These are phyloP conservation scores for Penicillium occitanis DNA, from an alignment of 2,329 filamentous ascomycete genomes.

Conservation along the genomic window DNA sequence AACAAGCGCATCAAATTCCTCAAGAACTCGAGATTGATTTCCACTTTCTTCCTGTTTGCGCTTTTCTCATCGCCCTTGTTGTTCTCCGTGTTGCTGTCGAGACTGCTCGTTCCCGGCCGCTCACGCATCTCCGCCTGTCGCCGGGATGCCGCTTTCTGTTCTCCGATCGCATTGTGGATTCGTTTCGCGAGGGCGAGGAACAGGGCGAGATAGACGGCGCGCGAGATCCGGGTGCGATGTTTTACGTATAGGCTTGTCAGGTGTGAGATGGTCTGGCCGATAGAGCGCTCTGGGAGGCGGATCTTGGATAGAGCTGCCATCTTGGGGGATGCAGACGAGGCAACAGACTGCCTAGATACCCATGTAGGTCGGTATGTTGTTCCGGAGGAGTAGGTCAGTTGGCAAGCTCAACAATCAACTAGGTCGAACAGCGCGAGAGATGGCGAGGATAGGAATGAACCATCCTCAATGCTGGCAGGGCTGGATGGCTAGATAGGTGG, in stretches of 20 bases:
- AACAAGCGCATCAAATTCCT: conserved; percentile 74
- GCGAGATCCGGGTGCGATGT: conserved; percentile 79
- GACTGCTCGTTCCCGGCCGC: conserved; percentile 49
- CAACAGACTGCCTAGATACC: neutral
- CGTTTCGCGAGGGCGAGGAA: conserved; percentile 79
- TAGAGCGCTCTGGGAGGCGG: conserved; percentile 60
- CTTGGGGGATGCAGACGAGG: conserved; percentile 10
- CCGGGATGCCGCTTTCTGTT: conserved; percentile 81
- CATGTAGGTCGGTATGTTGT: neutral
- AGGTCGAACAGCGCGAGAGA: neutral
- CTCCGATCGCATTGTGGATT: conserved; percentile 84
- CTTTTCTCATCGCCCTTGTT: conserved; percentile 29
- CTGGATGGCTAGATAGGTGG: neutral
- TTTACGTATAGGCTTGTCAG: conserved; percentile 72
- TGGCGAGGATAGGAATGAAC: neutral
- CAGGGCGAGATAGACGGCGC: conserved; percentile 78
- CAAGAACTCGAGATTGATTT: conserved; percentile 86
- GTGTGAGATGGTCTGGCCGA: conserved; percentile 65
- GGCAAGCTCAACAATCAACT: neutral
- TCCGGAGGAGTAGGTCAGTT: neutral
- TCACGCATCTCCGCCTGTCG: conserved; percentile 63
- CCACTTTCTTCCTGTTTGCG: conserved; percentile 70
- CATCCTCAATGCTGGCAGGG: neutral
- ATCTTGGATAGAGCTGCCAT: conserved; percentile 80
- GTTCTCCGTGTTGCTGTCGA: conserved; percentile 33